Evolutionary conservation across 1,139 yeast species (phyloP), one percentile per base, ranked within the genome.

Genomic region (Suhomyces kunorum): DNA sequence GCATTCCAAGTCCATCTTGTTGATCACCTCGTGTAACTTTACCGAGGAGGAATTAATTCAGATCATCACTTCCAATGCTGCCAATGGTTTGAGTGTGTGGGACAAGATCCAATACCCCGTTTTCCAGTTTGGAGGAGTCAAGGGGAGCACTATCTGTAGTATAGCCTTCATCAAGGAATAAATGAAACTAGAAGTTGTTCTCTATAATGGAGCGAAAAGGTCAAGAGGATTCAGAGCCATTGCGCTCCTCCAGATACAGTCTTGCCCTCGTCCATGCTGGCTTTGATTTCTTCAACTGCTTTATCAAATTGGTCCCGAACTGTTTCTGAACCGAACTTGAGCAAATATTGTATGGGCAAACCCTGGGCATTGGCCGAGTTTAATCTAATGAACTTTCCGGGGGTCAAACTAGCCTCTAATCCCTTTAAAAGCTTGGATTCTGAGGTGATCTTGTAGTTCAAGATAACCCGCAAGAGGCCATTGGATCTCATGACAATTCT

Each of bases 1-100:
- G 68, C 71, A 74, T 39, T 48, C 58, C 9, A 77, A 72, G 15
- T 84, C 92, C 4, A 62, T 84, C 0, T 64, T 92, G 20, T 63
- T 92, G 42, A 82, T 92, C 32, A 94, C 98, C 0, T 87, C 96
- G n/a, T 94, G 99, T 63, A 92, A 92, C 59, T 92, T 92, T 60
- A 92, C 98, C 0, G 84, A 86, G 53, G 65, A 68, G 0, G 98
- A 92, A 57, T 71, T 92, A 44, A 66, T 69, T 5, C 64, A 64
- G 28, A 71, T 86, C 27, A 75, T 89, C 28, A 64, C 76, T 1
- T 62, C 65, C 15, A 59, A 65, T 23, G 62, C 64, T 19, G 51
- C 45, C 5, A 28, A 19, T 19, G 19, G 29, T 2, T 61, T 86
- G 43, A 58, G 64, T 48, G 75, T 75, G 5, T 84, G 86, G 84